Percentiles rank a stretch among this genome's conserved stretches.
phyloP scores from a whole-genome alignment of 2,329 filamentous ascomycete genomes.

The Ophiostoma perfectum region DNA sequence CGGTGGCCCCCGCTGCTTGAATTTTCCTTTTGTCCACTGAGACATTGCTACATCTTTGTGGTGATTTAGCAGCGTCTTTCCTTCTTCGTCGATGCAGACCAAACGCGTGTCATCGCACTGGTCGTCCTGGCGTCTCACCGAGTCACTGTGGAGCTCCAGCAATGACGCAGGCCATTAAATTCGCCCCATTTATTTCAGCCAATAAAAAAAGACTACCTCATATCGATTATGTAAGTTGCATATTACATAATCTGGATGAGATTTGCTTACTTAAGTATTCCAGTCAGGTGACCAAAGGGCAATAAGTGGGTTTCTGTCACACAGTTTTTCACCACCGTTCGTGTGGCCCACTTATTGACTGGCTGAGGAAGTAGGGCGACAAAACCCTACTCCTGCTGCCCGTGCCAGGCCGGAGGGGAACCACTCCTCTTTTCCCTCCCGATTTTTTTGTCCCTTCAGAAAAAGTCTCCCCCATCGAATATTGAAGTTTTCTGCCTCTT shows the following conservation, averaged over 20 bases:
- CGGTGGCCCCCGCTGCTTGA: constrained; percentile 51
- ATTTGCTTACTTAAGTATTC: background rate
- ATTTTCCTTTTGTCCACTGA: constrained; percentile 43
- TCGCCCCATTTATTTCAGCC: too few relatives aligned
- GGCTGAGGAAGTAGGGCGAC: constrained; percentile 34
- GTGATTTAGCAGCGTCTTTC: background rate
- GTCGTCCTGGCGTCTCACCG: background rate
- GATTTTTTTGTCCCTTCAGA: constrained; percentile 25
- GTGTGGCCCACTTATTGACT: constrained; percentile 12
- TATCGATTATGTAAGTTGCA: background rate
- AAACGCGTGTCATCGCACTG: too few relatives aligned
- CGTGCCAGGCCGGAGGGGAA: constrained; percentile 10
- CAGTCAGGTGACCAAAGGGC: background rate
- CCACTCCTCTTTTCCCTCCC: constrained; percentile 15
- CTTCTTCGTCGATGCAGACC: too few relatives aligned
- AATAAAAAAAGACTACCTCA: too few relatives aligned
- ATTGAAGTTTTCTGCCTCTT: constrained; percentile 16
- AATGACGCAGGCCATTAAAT: background rate
- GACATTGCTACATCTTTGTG: constrained; percentile 35
- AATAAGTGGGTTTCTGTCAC: background rate
- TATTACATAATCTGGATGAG: background rate
- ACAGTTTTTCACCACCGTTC: constrained; percentile 2
- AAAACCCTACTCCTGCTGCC: constrained; percentile 37
- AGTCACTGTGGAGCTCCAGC: background rate
- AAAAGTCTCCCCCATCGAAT: constrained; percentile 24